Conservation (phyloP, 345 rosid species). For the Conringia planisiliqua region DNA sequence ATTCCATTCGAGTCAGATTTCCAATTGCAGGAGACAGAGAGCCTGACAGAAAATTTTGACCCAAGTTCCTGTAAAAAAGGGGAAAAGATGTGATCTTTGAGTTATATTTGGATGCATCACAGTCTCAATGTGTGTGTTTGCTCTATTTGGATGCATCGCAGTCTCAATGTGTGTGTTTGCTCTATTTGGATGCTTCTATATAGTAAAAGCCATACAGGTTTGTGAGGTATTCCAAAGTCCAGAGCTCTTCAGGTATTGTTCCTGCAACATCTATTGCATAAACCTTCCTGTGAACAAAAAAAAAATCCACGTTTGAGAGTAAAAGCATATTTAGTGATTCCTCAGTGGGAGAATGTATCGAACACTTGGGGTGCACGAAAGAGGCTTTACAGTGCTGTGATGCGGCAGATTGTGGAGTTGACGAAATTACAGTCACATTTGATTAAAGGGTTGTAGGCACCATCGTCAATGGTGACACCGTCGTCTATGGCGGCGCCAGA, state of each 20-base stretch:
- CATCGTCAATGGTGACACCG: not conserved
- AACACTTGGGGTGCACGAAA: slow-evolving; percentile 14
- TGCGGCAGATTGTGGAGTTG: slow-evolving; percentile 34
- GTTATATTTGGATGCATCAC: not conserved
- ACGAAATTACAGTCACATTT: slow-evolving; percentile 47
- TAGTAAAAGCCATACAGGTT: slow-evolving; percentile 24
- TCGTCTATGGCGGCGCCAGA: slow-evolving; percentile 42
- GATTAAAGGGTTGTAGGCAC: slow-evolving; percentile 41
- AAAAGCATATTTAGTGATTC: not conserved
- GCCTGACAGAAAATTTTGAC: slow-evolving; percentile 30
- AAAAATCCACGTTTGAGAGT: not conserved
- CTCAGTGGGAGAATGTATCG: not conserved
- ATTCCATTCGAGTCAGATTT: slow-evolving; percentile 41
- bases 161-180: not conserved
- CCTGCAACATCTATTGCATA: slow-evolving; percentile 20
- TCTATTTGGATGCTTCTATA: not conserved
- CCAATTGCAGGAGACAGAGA: slow-evolving; percentile 29
- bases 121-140: not conserved
- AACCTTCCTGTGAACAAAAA: slow-evolving; percentile 31
- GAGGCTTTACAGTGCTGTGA: slow-evolving; percentile 19
- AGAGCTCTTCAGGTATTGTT: slow-evolving; percentile 30
- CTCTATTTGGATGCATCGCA: not conserved
- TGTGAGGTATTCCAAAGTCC: slow-evolving; percentile 32
- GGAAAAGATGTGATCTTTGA: not conserved
- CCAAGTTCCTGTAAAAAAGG: slow-evolving; percentile 28